Base-by-base conservation (phyloP, 2,329 filamentous ascomycete species). In the Fusarium sp. region DNA sequence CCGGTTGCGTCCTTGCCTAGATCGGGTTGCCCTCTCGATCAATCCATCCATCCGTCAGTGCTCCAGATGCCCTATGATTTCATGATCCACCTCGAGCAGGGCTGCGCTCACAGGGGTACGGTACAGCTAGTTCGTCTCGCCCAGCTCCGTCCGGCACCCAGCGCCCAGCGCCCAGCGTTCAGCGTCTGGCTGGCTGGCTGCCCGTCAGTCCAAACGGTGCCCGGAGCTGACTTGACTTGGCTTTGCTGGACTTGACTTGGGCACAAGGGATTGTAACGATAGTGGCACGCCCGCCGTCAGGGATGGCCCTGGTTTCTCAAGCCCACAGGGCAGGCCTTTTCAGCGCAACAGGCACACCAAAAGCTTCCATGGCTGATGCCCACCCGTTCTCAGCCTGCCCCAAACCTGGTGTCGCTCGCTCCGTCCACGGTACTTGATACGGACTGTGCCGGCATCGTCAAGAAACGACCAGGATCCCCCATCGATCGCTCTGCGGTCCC, bases 41-140 rank as follows among this genome's bases (percentile, higher is more conserved):
- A 66, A 68, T 74, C 70, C 68, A 69, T 75, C 69, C 67, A 74
- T 71, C 59, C 67, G 78, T 77, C 69, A 67, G 61, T 63, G 27
- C 61, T 71, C 67, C 75, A 76, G 69, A 78, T 71, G 75, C 77
- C 70, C 66, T 77, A 79, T 79, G 77, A 78, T 79, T 79, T 79
- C 75, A 79, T 79, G 68, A 67, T 70, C 77, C 77, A 77, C 77
- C 52, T 58, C 33, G 42, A 67, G 64, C 77, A 79, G 77, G 77
- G 74, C 75, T 74, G 66, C 33, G 54, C 33, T 40, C 63, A 50
- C 77, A 78, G 70, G 77, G 77, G 61, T 78, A 22, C 25, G 11
- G 27, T 31, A 29, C 45, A 59, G 71, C 66, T 74, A 57, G 67
- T 75, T 77, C 73, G 67, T 74, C 71, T 78, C 68, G 71, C 57